Conservation (phyloP, 768 basidiomycete genomes). For the Pholiota conissans region DNA sequence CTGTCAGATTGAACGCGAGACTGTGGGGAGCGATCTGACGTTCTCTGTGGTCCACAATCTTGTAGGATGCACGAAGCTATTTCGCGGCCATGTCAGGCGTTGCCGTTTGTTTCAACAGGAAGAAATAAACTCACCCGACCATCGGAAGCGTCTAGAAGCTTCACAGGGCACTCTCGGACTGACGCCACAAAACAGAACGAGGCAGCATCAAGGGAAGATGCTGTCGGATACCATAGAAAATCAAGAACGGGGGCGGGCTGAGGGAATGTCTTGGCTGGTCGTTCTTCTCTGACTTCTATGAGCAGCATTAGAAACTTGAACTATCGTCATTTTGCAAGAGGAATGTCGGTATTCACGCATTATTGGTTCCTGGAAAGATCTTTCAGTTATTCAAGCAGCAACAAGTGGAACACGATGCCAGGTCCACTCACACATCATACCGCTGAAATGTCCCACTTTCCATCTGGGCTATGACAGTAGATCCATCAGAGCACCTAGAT, state of each 20-base stretch:
- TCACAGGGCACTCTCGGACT: conserved; percentile 82
- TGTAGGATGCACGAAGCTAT: conserved; percentile 89
- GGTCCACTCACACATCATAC: conserved; percentile 44
- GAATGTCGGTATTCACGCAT: not conserved
- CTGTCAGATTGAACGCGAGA: conserved; percentile 72
- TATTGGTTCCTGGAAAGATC: not conserved
- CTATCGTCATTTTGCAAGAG: not conserved
- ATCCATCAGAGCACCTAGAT: conserved; percentile 75
- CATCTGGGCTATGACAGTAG: conserved; percentile 62
- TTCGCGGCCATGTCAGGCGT: not conserved
- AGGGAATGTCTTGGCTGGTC: conserved; percentile 28
- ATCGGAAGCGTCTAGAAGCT: conserved; percentile 76
- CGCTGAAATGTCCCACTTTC: conserved; percentile 70
- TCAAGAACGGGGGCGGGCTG: conserved; percentile 79
- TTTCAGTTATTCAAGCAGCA: not conserved
- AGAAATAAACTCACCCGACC: conserved; percentile 56
- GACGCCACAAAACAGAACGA: conserved; percentile 84
- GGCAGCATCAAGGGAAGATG: conserved; percentile 53
- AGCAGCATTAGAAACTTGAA: not conserved
- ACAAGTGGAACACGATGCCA: no score
- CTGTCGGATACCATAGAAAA: conserved; percentile 83
- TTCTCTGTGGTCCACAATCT: conserved; percentile 92
- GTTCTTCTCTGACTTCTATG: not conserved
- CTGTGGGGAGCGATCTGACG: conserved; percentile 85
- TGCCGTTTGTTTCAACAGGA: not conserved